Conservation (phyloP, 2,329 filamentous ascomycete genomes). For the Clonostachys sp. region DNA sequence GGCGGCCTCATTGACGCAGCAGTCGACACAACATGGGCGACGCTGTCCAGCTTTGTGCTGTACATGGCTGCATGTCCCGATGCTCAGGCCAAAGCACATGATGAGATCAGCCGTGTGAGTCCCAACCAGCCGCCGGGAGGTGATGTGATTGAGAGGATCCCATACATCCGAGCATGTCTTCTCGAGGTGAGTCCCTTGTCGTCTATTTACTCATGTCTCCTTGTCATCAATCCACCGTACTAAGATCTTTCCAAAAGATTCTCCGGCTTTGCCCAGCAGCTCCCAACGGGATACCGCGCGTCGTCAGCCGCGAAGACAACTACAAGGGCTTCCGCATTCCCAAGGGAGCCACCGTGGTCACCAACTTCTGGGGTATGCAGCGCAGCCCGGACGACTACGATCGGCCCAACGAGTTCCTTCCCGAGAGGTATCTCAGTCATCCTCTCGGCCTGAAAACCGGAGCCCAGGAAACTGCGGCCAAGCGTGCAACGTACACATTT, state of each 20-base stretch:
- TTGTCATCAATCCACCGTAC: too few relatives aligned
- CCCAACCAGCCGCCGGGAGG: not conserved
- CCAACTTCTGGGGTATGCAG: constrained; percentile 1
- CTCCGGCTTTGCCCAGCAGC: not conserved
- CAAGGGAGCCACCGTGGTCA: constrained; percentile 65
- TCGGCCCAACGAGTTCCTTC: not conserved
- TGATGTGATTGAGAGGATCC: not conserved
- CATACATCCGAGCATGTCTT: not conserved
- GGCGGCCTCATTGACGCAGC: not conserved
- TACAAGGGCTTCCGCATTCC: constrained; percentile 4
- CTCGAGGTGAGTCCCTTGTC: not conserved
- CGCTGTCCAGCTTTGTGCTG: not conserved
- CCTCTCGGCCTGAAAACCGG: constrained; percentile 6
- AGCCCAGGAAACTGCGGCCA: not conserved
- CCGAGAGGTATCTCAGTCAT: constrained; percentile 6
- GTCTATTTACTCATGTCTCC: too few relatives aligned
- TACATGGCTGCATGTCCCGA: not conserved
- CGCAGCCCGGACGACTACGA: constrained; percentile 1
- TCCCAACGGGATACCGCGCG: not conserved
- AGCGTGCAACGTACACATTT: constrained; percentile 28
- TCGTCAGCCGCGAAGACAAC: not conserved
- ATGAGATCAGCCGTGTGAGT: not conserved
- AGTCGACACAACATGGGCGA: not conserved
- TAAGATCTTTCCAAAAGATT: not conserved
- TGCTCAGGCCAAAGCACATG: not conserved